These are phyloP conservation scores for Pleomassaria siparia DNA, from an alignment of 2,329 filamentous ascomycete genomes.

Conservation along the genomic window DNA sequence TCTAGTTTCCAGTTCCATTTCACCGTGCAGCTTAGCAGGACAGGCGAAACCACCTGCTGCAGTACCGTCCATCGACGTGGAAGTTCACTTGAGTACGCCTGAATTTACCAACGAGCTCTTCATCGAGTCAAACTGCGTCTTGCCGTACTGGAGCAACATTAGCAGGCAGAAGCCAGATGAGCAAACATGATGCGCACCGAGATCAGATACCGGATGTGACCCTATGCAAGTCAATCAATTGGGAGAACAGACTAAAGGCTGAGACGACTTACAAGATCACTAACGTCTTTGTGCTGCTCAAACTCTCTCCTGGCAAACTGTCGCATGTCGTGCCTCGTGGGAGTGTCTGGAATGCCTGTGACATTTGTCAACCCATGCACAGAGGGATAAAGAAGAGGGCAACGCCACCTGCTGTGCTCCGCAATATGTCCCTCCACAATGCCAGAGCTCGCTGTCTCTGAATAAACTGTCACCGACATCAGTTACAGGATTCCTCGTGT, in stretches of 20 bases:
- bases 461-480: conserved; percentile 47
- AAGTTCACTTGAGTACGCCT: conserved; percentile 25
- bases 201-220: conserved; percentile 52
- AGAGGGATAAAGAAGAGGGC: neutral
- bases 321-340: conserved; percentile 45
- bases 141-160: conserved; percentile 34
- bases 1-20: no score
- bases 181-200: conserved; percentile 37
- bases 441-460: conserved; percentile 50
- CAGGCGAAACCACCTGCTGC: neutral
- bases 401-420: conserved; percentile 39
- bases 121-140: conserved; percentile 55
- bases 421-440: conserved; percentile 52
- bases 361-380: neutral
- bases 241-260: neutral
- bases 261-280: conserved; percentile 46
- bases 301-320: conserved; percentile 54
- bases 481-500: conserved; percentile 2
- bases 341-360: conserved; percentile 28
- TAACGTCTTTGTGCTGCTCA: conserved; percentile 48
- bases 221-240: conserved; percentile 26
- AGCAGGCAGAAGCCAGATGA: neutral
- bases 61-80: neutral
- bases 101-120: conserved; percentile 40
- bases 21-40: neutral